Conservation (phyloP, 2,329 filamentous ascomycete genomes). For the Emmonsia crescens region DNA sequence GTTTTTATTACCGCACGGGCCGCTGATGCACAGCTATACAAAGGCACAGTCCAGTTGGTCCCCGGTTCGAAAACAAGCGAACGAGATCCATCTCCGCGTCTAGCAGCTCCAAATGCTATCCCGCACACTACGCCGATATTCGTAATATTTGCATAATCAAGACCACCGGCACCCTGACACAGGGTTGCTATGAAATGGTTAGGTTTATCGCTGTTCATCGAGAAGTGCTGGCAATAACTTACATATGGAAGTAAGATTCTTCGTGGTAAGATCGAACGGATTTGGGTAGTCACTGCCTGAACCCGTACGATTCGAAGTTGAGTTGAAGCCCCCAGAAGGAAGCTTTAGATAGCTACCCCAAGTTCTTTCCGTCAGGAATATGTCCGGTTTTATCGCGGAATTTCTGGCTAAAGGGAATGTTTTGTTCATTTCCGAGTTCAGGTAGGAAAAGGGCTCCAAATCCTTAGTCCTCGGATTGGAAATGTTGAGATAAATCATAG, state of each 20-base stretch:
- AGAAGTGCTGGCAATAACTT: constrained; percentile 1
- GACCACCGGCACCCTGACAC: constrained; percentile 23
- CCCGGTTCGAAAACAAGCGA: constrained; percentile 30
- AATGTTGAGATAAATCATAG: constrained; percentile 33
- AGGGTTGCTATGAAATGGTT: constrained; percentile 10
- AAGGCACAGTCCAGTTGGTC: constrained; percentile 32
- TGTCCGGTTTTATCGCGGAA: background rate
- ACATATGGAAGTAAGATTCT: constrained; percentile 20
- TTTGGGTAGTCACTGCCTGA: constrained; percentile 18
- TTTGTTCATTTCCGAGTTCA: constrained; percentile 29
- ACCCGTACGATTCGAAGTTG: constrained; percentile 4
- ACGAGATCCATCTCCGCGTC: constrained; percentile 24
- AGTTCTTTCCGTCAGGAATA: background rate
- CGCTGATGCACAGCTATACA: constrained; percentile 37
- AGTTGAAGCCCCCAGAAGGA: background rate
- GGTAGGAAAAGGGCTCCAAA: constrained; percentile 23
- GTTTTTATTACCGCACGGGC: constrained; percentile 38
- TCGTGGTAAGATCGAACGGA: constrained; percentile 19
- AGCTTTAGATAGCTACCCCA: constrained; percentile 6
- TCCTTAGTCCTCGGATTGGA: constrained; percentile 19
- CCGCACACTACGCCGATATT: constrained; percentile 34
- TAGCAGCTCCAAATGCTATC: constrained; percentile 31
- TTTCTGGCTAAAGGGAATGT: constrained; percentile 19
- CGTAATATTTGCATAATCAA: constrained; percentile 32
- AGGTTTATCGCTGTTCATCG: constrained; percentile 5